Evolutionary conservation across 1,284 basidiomycete species (phyloP), one percentile per base, ranked within the genome.

Genomic region (Spongiforma sp.): DNA sequence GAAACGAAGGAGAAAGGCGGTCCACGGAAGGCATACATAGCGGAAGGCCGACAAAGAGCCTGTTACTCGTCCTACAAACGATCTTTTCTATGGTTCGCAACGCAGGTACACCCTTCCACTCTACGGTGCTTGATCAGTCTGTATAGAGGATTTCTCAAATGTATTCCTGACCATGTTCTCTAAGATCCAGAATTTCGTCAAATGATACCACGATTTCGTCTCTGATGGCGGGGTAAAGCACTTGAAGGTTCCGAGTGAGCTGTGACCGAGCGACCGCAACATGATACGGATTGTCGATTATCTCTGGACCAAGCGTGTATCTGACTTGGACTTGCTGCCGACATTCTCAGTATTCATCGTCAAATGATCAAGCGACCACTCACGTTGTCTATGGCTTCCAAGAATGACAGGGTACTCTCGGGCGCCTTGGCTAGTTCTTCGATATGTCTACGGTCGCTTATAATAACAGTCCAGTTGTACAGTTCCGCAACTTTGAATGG

Each of bases 401-500:
- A n/a, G n/a, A n/a, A n/a, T n/a, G n/a, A n/a, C 41, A 1, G 77
- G 80, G 17, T 66, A 21, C 81, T 77, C 24, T 82, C 81, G 0
- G 77, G 71, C 2, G 79, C 78, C 36, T 70, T 79, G 4, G 77
- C 70, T 14, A 85, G 56, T 48, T 86, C 84, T 5, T 82, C 79
- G 9, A 82, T 67, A 28, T 78, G 67, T 28, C 74, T 67, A 0
- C 65, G 72, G 6, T 72, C 78, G 33, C 69, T 78, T 2, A 83
- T 63, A 26, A 85, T 41, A 17, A 86, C 74, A 0, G 76, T 61
- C 84, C 83, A 85, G 43, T 69, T 66, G 32, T 73, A 71, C 4
- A 78, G 63, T 2, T 74, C 69, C 0, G 83, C 72, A 2, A 86
- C 65, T 64, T 82, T 84, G 76, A 84, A 85, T 5, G 75, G 68